phyloP scores from a whole-genome alignment of 352 stramenopile genomes.

The Phytophthora cactorum region DNA sequence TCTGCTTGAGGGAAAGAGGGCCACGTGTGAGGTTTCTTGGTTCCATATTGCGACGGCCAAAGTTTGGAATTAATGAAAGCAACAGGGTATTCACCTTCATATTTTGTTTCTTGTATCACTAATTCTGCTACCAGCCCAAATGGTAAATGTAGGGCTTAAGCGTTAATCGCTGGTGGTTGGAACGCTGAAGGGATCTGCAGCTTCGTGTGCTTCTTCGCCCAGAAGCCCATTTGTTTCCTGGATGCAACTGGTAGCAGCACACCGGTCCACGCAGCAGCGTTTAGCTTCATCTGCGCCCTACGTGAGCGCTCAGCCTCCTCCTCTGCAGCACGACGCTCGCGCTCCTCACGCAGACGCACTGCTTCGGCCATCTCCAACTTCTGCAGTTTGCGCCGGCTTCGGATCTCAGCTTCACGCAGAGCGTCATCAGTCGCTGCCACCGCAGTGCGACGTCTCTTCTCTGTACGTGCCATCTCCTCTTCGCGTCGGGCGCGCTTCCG shows the following conservation, averaged over 20 bases:
- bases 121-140: neutral
- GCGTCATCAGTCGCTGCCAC: slow-evolving; percentile 83
- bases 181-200: slow-evolving; percentile 59
- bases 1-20: too few relatives aligned
- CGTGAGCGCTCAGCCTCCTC: slow-evolving; percentile 53
- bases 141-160: slow-evolving; percentile 14
- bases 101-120: neutral
- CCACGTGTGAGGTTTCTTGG: too few relatives aligned
- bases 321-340: slow-evolving; percentile 58
- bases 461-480: slow-evolving; percentile 77
- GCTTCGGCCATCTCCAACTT: slow-evolving; percentile 75
- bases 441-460: slow-evolving; percentile 79
- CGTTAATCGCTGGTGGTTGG: slow-evolving; percentile 44
- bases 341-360: slow-evolving; percentile 65
- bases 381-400: slow-evolving; percentile 70
- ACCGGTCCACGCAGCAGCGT: slow-evolving; percentile 61
- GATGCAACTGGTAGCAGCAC: slow-evolving; percentile 39
- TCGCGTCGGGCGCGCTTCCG: slow-evolving; percentile 75
- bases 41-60: neutral
- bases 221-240: slow-evolving; percentile 49
- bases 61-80: slow-evolving; percentile 4
- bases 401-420: slow-evolving; percentile 75
- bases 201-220: slow-evolving; percentile 65
- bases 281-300: slow-evolving; percentile 67
- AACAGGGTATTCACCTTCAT: slow-evolving; percentile 1